phyloP scores from a whole-genome alignment of 2,329 filamentous ascomycete species.

The Aspergillus amoenus region DNA sequence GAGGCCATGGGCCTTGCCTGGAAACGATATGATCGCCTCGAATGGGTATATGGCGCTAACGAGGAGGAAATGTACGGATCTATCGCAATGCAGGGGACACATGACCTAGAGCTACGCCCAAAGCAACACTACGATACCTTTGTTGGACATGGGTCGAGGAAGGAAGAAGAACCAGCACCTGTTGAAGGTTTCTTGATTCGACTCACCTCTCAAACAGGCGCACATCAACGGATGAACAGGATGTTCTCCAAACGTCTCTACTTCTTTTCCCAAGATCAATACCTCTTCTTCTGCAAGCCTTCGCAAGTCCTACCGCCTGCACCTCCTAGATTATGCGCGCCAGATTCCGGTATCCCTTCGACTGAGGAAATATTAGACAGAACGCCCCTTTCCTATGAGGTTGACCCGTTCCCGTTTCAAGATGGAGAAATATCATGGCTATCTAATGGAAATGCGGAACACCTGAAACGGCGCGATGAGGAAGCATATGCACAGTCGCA shows the following conservation, averaged over 20 bases:
- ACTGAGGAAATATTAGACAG: conserved; percentile 55
- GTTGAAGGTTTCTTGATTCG: conserved; percentile 67
- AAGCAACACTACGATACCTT: conserved; percentile 64
- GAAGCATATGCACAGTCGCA: conserved; percentile 60
- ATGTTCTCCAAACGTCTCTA: conserved; percentile 67
- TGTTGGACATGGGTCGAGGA: conserved; percentile 38
- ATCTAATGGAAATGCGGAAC: conserved; percentile 45
- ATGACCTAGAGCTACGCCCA: conserved; percentile 65
- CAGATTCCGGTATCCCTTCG: conserved; percentile 51
- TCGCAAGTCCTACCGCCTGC: conserved; percentile 60
- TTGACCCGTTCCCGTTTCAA: conserved; percentile 61
- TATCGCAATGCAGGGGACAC: conserved; percentile 65
- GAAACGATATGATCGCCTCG: conserved; percentile 67
- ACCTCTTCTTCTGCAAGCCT: conserved; percentile 61
- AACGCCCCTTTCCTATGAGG: conserved; percentile 61
- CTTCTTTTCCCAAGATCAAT: conserved; percentile 64
- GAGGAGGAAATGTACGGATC: conserved; percentile 69
- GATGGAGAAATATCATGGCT: conserved; percentile 59
- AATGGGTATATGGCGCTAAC: conserved; percentile 66
- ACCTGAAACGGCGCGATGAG: conserved; percentile 53
- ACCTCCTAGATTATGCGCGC: conserved; percentile 53
- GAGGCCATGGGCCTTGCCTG: conserved; percentile 65
- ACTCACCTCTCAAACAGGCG: conserved; percentile 62
- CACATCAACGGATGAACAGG: conserved; percentile 57
- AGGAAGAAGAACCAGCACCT: conserved; percentile 58